These are phyloP conservation scores for Juncus inflexus DNA, from an alignment of 176 grass and related monocot genomes.

Conservation along the genomic window DNA sequence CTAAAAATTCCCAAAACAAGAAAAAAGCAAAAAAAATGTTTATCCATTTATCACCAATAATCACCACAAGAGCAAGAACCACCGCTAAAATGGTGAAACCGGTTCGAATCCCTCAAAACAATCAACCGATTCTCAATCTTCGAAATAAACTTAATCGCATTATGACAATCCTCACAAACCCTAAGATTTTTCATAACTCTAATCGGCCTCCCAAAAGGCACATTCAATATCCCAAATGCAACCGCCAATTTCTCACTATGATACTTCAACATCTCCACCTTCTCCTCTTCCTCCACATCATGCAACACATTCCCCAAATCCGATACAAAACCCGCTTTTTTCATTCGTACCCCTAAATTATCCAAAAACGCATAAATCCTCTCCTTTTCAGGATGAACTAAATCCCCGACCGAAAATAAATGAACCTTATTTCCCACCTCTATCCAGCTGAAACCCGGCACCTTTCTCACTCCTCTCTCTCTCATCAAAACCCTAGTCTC, in stretches of 20 bases:
- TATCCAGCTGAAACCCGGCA: slow-evolving; percentile 92
- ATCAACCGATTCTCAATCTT: slow-evolving; percentile 73
- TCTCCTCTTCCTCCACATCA: slow-evolving; percentile 98
- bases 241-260: slow-evolving; percentile 89
- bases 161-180: slow-evolving; percentile 83
- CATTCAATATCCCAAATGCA: slow-evolving; percentile 85
- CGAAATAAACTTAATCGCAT: slow-evolving; percentile 81
- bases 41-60: slow-evolving; percentile 57
- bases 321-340: slow-evolving; percentile 74
- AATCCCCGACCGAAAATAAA: slow-evolving; percentile 75
- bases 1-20: too few species aligned
- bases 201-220: slow-evolving; percentile 70
- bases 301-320: slow-evolving; percentile 83
- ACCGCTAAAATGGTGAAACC: slow-evolving; percentile 86
- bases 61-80: slow-evolving; percentile 92
- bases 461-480: slow-evolving; percentile 63
- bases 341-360: slow-evolving; percentile 66
- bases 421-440: slow-evolving; percentile 83
- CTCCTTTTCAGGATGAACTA: slow-evolving; percentile 70
- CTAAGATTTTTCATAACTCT: slow-evolving; percentile 82
- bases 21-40: too few species aligned
- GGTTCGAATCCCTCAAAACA: slow-evolving; percentile 87
- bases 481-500: slow-evolving; percentile 88
- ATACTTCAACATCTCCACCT: slow-evolving; percentile 82
- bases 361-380: slow-evolving; percentile 82